phyloP scores from a whole-genome alignment of 106 monocot species.

The Gastrodia elata region DNA sequence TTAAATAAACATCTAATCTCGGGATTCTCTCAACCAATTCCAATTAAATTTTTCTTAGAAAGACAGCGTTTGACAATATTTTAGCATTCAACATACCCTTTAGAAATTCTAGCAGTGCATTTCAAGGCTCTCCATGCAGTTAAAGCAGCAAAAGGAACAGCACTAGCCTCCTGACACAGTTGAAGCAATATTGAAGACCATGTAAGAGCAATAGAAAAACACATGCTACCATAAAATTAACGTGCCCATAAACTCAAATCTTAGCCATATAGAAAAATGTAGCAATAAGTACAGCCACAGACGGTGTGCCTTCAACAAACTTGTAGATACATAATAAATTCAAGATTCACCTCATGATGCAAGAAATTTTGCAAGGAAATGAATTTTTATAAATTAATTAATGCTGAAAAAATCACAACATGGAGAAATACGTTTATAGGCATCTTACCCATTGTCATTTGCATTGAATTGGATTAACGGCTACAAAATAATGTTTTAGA shows the following conservation, averaged over 20 bases:
- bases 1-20: background rate
- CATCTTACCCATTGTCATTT: background rate
- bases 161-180: slow-evolving; percentile 76
- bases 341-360: background rate
- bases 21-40: background rate
- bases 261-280: background rate
- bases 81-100: slow-evolving; percentile 51
- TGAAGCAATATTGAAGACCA: slow-evolving; percentile 1
- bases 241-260: background rate
- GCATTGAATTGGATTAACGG: background rate
- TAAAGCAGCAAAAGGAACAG: slow-evolving; percentile 96
- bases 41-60: background rate
- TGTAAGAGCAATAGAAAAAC: background rate
- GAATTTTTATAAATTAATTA: background rate
- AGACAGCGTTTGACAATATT: background rate
- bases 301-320: background rate
- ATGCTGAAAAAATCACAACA: background rate
- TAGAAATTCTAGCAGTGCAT: slow-evolving; percentile 70
- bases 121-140: slow-evolving; percentile 96
- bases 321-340: background rate
- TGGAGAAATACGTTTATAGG: background rate
- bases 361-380: background rate
- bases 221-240: background rate
- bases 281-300: background rate
- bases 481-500: background rate